Conservation (phyloP, 768 basidiomycete species). For the Cantharellus cinnabarinus region DNA sequence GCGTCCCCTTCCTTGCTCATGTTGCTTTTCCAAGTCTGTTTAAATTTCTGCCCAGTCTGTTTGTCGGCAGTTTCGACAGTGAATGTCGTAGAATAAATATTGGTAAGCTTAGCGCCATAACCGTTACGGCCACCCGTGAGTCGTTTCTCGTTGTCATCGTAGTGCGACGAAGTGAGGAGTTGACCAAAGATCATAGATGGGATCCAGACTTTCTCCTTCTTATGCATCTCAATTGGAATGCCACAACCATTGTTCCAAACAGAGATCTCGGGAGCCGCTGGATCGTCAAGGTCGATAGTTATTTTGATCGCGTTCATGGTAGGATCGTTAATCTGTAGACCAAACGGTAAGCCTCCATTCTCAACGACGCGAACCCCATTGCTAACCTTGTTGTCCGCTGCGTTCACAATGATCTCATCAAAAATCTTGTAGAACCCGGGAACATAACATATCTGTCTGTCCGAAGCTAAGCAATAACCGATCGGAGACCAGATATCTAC, state of each 20-base stretch:
- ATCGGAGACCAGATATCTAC: constrained; percentile 12
- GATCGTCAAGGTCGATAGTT: constrained; percentile 50
- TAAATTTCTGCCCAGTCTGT: constrained; percentile 71
- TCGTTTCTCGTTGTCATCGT: constrained; percentile 97
- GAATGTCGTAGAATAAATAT: constrained; percentile 95
- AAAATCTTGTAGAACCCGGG: constrained; percentile 99
- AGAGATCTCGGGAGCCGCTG: constrained; percentile 49
- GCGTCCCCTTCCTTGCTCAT: constrained; percentile 76
- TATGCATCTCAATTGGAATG: constrained; percentile 93
- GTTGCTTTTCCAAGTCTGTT: constrained; percentile 85
- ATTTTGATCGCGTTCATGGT: constrained; percentile 86
- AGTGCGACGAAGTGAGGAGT: constrained; percentile 85
- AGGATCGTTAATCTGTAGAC: constrained; percentile 63
- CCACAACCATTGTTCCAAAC: constrained; percentile 91
- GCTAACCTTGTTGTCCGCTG: constrained; percentile 92
- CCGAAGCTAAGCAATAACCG: background rate
- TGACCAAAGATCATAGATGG: constrained; percentile 96
- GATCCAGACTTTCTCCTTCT: constrained; percentile 81
- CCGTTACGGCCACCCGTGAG: constrained; percentile 96
- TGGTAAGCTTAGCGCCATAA: constrained; percentile 93
- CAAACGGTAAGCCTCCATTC: background rate
- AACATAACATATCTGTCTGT: constrained; percentile 45
- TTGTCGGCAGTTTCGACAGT: constrained; percentile 90
- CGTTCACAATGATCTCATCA: constrained; percentile 97
- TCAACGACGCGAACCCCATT: background rate